Percentiles rank a stretch among this genome's conserved stretches.
Evolutionary conservation across 805 yeast species (phyloP).

Genomic region (Nematodospora valgi): DNA sequence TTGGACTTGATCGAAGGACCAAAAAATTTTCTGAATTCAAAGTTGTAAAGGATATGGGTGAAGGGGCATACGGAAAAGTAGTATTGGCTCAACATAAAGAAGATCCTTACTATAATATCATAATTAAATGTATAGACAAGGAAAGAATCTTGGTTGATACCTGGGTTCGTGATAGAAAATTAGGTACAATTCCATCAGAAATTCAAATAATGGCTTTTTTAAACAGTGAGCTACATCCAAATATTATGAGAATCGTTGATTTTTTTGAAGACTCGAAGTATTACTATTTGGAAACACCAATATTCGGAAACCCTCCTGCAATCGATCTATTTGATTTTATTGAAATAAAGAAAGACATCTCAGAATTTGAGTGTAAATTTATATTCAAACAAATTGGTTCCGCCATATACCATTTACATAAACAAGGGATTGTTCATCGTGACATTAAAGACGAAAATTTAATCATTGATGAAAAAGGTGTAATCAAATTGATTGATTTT

Average conservation of each 20-base stretch:
- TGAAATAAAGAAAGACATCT: constrained; percentile 79
- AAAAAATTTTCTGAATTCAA: constrained; percentile 70
- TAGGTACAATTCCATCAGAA: constrained; percentile 96
- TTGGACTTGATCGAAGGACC: constrained; percentile 66
- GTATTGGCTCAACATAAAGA: constrained; percentile 67
- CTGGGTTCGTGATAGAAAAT: constrained; percentile 88
- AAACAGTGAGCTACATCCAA: constrained; percentile 76
- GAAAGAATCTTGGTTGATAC: constrained; percentile 93
- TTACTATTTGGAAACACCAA: constrained; percentile 88
- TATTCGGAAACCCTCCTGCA: constrained; percentile 86
- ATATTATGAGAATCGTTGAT: constrained; percentile 80
- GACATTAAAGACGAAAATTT: constrained; percentile 95
- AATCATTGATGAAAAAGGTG: constrained; percentile 78
- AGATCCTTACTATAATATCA: constrained; percentile 63
- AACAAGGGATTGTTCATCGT: constrained; percentile 84
- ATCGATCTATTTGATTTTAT: constrained; percentile 90
- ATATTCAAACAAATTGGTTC: constrained; percentile 77
- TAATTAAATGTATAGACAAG: constrained; percentile 86
- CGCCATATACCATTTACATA: constrained; percentile 79
- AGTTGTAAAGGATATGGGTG: constrained; percentile 78
- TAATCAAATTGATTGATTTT: constrained; percentile 85
- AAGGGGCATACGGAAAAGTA: constrained; percentile 96
- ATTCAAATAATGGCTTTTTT: constrained; percentile 89
- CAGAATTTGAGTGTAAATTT: constrained; percentile 71
- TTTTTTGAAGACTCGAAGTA: constrained; percentile 89